Evolutionary conservation across 164 flowering plant genomes (phyloP), one percentile per base, ranked within the genome.

Genomic region (Tetrastigma voinierianum): DNA sequence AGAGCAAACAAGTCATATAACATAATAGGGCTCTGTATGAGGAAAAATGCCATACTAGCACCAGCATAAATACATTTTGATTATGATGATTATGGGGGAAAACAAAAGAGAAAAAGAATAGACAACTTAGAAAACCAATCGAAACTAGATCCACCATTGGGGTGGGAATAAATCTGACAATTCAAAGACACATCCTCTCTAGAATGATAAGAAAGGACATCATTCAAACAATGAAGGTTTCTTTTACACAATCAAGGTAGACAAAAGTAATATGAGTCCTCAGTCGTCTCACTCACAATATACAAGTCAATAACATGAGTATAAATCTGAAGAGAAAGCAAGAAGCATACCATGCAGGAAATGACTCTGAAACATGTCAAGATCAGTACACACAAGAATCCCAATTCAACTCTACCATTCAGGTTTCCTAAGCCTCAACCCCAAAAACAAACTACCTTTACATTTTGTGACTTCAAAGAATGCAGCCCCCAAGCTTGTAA

Each of bases 381-480:
- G 56, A 63, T 67, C 65, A 67, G 59, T 47, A 57, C 63, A 44
- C 43, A 47, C 66, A 47, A 17, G 43, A 70, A 51, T 60, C 59
- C 57, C 45, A 47, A 10, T 57, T 52, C 59, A 68, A 44, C 52
- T 64, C 51, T 49, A 20, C 4, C 13, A 56, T 67, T 46, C 65
- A 49, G 20, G 40, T 59, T 44, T 20, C 49, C 61, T 51, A 43
- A 66, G 23, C 48, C 43, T 54, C 70, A 59, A n/a, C n/a, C 58
- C 10, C 16, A 71, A 68, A 71, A 68, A 49, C 64, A 61, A 46
- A 63, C 46, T 49, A 25, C 17, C 43, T 51, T 14, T 18, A 19
- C 59, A 25, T 17, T 64, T 20, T 66, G 40, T 32, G 40, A 32
- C 6, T 32, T 32, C 40, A 32, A 32, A 32, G 40, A 7, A 7